Percentiles rank a stretch among this genome's conserved stretches.
Conservation (phyloP, 2,329 filamentous ascomycete genomes). For the Neofusicoccum sp. region DNA sequence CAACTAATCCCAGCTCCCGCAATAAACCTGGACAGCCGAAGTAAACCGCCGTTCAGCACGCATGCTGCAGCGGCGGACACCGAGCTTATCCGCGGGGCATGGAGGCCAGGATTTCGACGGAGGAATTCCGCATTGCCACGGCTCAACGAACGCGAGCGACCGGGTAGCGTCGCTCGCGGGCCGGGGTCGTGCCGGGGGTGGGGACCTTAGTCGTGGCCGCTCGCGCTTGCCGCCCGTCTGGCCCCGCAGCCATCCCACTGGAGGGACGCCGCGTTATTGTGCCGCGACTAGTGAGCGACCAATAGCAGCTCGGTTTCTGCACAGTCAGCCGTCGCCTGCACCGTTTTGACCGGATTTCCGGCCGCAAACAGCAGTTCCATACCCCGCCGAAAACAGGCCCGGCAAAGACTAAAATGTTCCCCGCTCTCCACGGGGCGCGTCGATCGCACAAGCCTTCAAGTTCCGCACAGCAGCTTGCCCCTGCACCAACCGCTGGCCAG, state of each 20-base stretch:
- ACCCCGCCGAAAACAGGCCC: background rate
- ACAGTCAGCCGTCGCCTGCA: background rate
- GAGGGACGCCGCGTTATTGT: background rate
- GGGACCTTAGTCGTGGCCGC: conserved; percentile 5
- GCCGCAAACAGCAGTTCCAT: background rate
- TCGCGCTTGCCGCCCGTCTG: background rate
- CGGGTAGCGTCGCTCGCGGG: conserved; percentile 6
- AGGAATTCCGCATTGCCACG: conserved; percentile 20
- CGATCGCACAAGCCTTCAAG: conserved; percentile 15
- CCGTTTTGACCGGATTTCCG: background rate
- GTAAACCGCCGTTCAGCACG: background rate
- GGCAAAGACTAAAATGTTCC: conserved; percentile 1
- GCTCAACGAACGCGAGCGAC: background rate
- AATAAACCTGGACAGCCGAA: background rate
- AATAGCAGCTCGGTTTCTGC: background rate
- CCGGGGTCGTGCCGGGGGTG: background rate
- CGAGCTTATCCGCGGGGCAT: conserved; percentile 13
- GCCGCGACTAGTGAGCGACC: background rate
- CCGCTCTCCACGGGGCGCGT: conserved; percentile 8
- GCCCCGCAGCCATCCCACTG: background rate
- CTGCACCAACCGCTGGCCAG: conserved; percentile 10
- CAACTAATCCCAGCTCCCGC: background rate
- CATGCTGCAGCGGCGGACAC: background rate
- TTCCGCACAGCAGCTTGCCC: conserved; percentile 17
- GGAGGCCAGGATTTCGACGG: conserved; percentile 17